A percentile compares a stretch with the other conserved stretches of the same genome.
These are phyloP conservation scores for Gentiana dahurica DNA, from an alignment of 257 asterid species.

Conservation along the genomic window DNA sequence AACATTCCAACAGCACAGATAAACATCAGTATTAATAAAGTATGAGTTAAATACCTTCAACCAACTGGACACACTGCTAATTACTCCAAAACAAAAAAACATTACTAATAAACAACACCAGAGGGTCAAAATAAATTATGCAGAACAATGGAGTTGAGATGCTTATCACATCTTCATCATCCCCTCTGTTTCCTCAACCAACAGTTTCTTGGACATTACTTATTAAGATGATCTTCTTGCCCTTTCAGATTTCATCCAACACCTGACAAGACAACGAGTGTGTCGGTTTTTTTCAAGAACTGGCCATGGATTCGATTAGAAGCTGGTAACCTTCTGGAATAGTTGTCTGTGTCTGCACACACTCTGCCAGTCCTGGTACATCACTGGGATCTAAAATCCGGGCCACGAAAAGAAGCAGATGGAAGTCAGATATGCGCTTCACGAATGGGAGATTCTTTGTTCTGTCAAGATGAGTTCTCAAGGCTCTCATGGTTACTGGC, in stretches of 20 bases:
- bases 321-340: constrained; percentile 91
- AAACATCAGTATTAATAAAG: no score
- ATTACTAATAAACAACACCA: no score
- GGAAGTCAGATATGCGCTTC: constrained; percentile 85
- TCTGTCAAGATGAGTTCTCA: constrained; percentile 67
- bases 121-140: no score
- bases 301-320: constrained; percentile 75
- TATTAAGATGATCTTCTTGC: no score
- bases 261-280: no score
- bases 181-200: background rate
- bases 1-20: no score
- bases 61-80: no score
- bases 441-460: constrained; percentile 57
- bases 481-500: constrained; percentile 46
- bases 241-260: no score
- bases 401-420: constrained; percentile 65
- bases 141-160: no score
- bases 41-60: no score
- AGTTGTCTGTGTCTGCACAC: constrained; percentile 47
- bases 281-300: constrained; percentile 6
- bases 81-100: no score
- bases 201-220: no score
- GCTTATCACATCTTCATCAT: background rate
- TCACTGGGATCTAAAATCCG: constrained; percentile 67
- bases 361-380: constrained; percentile 75